Evolutionary conservation across 176 grass and related monocot genomes (phyloP), one percentile per base, ranked within the genome.

Genomic region (Pontederia paniculata): DNA sequence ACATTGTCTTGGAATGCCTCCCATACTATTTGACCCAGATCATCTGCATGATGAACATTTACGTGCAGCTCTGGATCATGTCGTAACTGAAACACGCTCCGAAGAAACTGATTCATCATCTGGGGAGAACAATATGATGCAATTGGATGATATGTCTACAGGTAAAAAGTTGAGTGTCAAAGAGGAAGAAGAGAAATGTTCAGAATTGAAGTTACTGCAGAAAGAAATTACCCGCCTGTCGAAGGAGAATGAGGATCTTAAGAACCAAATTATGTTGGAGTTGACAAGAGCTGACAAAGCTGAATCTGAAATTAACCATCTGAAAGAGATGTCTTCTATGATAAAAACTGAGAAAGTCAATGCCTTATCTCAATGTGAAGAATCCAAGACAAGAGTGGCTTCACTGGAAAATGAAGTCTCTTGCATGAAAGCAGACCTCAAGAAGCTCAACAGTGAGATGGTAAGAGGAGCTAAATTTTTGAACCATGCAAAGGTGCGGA

Each of bases 171-270:
- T 47, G 43, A 49, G 12, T 28, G 47, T n/a, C 16, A 44, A 17
- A 28, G 45, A 50, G 19, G 60, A 63, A 8, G 20, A 42, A 23
- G 45, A 12, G 25, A 64, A 64, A 7, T 20, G 22, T 1, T 0
- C 61, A 52, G 86, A 91, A 12, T 79, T 76, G 53, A 78, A 88
- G 66, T 73, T 74, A 50, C 66, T 88, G 48, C 80, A 76, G 68
- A 87, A 84, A 79, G 90, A 96, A 78, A 83, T 89, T 70, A 78
- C 76, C 63, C 83, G 60, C 55, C 65, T 96, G 43, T 86, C 76
- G 21, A 57, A 73, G 66, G 91, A 96, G 78, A 96, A 96, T 54
- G 62, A 86, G 78, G 74, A 81, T 31, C 86, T 96, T 47, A 96
- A 83, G 70, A 83, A 71, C 63, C 83, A 81, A 21, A 81, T 84